Conservation (phyloP, 306 rosid genomes). For the Pyrus betulifolia region DNA sequence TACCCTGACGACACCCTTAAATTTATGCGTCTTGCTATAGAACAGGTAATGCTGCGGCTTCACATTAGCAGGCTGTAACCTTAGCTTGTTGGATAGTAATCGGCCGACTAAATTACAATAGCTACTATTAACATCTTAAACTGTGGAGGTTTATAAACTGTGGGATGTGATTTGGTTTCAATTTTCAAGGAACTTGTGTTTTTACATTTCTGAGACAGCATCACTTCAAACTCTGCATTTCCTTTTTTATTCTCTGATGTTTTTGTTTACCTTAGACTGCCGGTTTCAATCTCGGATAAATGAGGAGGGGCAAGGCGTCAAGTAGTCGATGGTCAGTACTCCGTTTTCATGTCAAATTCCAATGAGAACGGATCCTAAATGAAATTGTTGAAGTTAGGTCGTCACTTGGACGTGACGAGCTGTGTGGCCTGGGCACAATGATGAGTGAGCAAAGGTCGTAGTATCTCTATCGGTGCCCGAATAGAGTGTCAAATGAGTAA, state of each 20-base stretch:
- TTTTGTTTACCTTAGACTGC: neutral
- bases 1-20: slow-evolving; percentile 18
- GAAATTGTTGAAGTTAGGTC: no score
- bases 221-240: neutral
- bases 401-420: no score
- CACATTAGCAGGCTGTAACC: neutral
- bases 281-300: no score
- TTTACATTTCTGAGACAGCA: neutral
- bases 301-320: no score
- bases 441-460: no score
- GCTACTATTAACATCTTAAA: neutral
- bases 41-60: slow-evolving; percentile 34
- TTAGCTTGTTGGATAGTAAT: neutral
- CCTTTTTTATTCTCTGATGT: neutral
- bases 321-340: accelerated
- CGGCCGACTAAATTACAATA: neutral
- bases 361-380: no score
- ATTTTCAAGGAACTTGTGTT: neutral
- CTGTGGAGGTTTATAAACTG: neutral
- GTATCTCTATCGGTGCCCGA: accelerated
- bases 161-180: neutral
- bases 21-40: slow-evolving; percentile 75
- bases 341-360: no score
- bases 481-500: no score
- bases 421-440: no score